These are phyloP conservation scores for Stylosanthes scabra DNA, from an alignment of 331 rosid genomes.

Conservation along the genomic window DNA sequence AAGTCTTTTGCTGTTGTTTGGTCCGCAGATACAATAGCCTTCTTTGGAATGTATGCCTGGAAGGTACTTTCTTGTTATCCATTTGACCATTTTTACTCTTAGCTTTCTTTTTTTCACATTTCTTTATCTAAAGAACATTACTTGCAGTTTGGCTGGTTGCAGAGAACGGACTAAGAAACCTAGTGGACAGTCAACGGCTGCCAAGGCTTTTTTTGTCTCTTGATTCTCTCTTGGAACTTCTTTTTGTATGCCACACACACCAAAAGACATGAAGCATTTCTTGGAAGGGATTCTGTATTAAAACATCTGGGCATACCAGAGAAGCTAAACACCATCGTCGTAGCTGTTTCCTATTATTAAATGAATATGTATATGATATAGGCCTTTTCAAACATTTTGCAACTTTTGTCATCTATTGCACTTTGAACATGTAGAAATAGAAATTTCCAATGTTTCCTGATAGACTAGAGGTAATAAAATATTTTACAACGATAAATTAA, in stretches of 20 bases:
- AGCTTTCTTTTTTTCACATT: slow-evolving; percentile 10
- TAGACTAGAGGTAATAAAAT: too few relatives aligned
- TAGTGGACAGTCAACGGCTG: slow-evolving; percentile 28
- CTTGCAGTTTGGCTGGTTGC: slow-evolving; percentile 83
- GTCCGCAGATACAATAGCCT: slow-evolving; percentile 87
- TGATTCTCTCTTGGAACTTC: neutral
- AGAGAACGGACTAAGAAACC: slow-evolving; percentile 61
- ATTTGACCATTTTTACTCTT: neutral
- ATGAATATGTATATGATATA: slow-evolving; percentile 24
- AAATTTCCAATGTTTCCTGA: slow-evolving; percentile 53
- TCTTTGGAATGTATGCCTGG: slow-evolving; percentile 96
- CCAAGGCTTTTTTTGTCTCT: neutral
- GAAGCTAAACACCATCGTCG: slow-evolving; percentile 2
- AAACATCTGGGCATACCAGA: slow-evolving; percentile 3
- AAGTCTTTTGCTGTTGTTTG: slow-evolving; percentile 96
- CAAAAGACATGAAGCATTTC: slow-evolving; percentile 15
- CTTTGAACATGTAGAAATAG: slow-evolving; percentile 52
- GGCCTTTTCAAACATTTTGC: slow-evolving; percentile 8
- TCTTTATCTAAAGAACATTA: slow-evolving; percentile 11
- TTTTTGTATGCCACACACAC: slow-evolving; percentile 8
- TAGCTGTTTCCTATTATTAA: slow-evolving; percentile 7
- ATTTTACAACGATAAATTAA: too few relatives aligned
- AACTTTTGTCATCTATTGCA: slow-evolving; percentile 38
- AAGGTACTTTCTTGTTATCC: slow-evolving; percentile 55
- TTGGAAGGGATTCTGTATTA: neutral